These are phyloP conservation scores for Colletotrichum echinochloae DNA, from an alignment of 2,329 filamentous ascomycete species.

Conservation along the genomic window DNA sequence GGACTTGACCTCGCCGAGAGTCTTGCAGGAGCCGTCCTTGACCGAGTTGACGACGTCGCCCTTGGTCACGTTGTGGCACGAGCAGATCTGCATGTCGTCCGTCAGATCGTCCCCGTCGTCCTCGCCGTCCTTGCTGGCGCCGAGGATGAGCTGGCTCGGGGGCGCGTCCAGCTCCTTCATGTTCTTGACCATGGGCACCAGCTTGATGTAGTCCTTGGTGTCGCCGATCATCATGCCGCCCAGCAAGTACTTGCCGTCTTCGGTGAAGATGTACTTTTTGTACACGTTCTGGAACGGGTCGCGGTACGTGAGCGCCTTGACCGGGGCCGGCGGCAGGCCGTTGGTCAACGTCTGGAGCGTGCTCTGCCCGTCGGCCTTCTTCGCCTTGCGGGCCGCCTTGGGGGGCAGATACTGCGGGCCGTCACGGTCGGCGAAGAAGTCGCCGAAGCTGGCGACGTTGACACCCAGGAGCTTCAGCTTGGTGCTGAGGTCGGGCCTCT, in stretches of 20 bases:
- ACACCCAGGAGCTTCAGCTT: constrained; percentile 92
- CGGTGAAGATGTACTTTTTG: constrained; percentile 93
- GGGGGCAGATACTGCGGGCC: constrained; percentile 81
- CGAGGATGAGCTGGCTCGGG: constrained; percentile 86
- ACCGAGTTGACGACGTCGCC: constrained; percentile 79
- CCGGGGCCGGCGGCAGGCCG: constrained; percentile 67
- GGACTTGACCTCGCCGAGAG: constrained; percentile 84
- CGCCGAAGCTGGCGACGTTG: constrained; percentile 92
- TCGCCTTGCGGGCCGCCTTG: constrained; percentile 57
- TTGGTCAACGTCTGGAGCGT: constrained; percentile 63
- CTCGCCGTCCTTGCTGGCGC: constrained; percentile 78
- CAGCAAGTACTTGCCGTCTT: constrained; percentile 88
- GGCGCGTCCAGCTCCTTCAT: constrained; percentile 83
- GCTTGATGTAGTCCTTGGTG: constrained; percentile 88
- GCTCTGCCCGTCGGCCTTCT: constrained; percentile 51
- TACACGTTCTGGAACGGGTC: constrained; percentile 91
- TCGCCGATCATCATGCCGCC: constrained; percentile 99
- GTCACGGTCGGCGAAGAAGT: constrained; percentile 91
- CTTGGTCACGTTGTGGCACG: constrained; percentile 93
- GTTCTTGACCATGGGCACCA: constrained; percentile 87
- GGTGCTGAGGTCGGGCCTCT: constrained; percentile 87
- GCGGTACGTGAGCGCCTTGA: constrained; percentile 88
- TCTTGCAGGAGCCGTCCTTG: constrained; percentile 84
- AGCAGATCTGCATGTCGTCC: constrained; percentile 90
- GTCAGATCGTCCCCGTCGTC: constrained; percentile 81